These are phyloP conservation scores for Paecilomyces sp. DNA, from an alignment of 2,329 filamentous ascomycete genomes.

Conservation along the genomic window DNA sequence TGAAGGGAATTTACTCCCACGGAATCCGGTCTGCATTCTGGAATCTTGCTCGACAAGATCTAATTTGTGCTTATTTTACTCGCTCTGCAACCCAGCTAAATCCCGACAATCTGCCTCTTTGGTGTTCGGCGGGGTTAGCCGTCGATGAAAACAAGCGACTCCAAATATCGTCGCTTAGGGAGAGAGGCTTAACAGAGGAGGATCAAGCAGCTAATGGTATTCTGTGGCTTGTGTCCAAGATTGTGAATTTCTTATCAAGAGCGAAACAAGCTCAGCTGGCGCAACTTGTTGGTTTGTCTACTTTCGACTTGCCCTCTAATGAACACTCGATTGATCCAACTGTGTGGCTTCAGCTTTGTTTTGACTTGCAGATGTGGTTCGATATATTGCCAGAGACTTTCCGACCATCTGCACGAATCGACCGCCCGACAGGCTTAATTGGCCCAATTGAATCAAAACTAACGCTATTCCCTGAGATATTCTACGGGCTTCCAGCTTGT, in stretches of 20 bases:
- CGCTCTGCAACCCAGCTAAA: constrained; percentile 51
- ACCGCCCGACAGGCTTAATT: constrained; percentile 27
- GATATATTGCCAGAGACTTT: constrained; percentile 52
- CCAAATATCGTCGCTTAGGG: constrained; percentile 13
- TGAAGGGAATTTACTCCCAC: constrained; percentile 34
- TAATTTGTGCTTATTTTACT: constrained; percentile 55
- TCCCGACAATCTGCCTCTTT: constrained; percentile 50
- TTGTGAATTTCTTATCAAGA: constrained; percentile 56
- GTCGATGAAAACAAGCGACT: constrained; percentile 44
- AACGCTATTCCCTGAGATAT: constrained; percentile 47
- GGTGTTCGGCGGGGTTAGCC: constrained; percentile 54
- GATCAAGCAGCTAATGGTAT: constrained; percentile 56
- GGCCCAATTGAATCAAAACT: constrained; percentile 21
- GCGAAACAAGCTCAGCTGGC: constrained; percentile 44
- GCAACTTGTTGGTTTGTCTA: constrained; percentile 31
- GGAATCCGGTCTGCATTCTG: constrained; percentile 54
- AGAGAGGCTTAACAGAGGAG: constrained; percentile 41
- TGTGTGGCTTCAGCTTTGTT: constrained; percentile 47
- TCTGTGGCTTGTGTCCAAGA: constrained; percentile 55
- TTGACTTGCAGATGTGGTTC: constrained; percentile 53
- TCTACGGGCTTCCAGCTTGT: constrained; percentile 56
- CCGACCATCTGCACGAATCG: constrained; percentile 45
- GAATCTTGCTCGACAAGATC: constrained; percentile 58
- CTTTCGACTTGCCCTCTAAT: constrained; percentile 37
- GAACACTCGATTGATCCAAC: constrained; percentile 18